Conservation (phyloP, 2,329 filamentous ascomycete species). For the Phaeosphaeriaceae sp. region DNA sequence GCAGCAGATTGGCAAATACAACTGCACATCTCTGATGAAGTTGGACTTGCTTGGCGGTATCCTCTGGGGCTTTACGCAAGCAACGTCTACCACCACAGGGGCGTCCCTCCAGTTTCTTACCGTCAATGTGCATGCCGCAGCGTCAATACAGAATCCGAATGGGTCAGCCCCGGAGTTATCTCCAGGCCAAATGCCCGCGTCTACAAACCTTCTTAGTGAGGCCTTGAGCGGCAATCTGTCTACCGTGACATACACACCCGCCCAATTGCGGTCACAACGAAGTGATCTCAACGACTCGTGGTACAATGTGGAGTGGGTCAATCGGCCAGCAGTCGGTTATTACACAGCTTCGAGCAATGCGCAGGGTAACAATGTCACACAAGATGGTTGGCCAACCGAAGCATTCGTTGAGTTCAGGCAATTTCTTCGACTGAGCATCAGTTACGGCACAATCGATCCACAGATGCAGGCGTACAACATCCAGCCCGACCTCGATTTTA, state of each 20-base stretch:
- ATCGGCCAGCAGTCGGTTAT: constrained; percentile 60
- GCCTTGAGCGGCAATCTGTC: not conserved
- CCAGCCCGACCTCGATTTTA: constrained; percentile 55
- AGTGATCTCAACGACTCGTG: constrained; percentile 65
- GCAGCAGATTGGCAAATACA: constrained; percentile 58
- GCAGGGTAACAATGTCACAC: constrained; percentile 53
- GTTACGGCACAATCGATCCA: constrained; percentile 64
- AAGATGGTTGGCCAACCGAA: constrained; percentile 70
- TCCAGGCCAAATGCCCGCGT: constrained; percentile 53
- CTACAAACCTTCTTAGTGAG: constrained; percentile 5
- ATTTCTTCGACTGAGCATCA: constrained; percentile 61
- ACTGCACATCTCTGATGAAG: constrained; percentile 62
- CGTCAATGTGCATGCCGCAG: constrained; percentile 67
- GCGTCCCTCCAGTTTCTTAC: constrained; percentile 62
- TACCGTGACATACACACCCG: constrained; percentile 60
- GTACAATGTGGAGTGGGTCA: constrained; percentile 53
- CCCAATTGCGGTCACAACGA: constrained; percentile 58
- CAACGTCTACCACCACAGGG: constrained; percentile 62
- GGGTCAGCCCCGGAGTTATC: constrained; percentile 51
- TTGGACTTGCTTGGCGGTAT: constrained; percentile 58
- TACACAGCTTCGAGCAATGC: constrained; percentile 53
- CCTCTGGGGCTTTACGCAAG: constrained; percentile 60
- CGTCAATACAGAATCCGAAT: constrained; percentile 44
- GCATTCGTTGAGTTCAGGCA: constrained; percentile 63
- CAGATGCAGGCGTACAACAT: constrained; percentile 65